Percentiles rank a stretch among this genome's conserved stretches.
These are phyloP conservation scores for Candida railenensis DNA, from an alignment of 805 yeast genomes.

Conservation along the genomic window DNA sequence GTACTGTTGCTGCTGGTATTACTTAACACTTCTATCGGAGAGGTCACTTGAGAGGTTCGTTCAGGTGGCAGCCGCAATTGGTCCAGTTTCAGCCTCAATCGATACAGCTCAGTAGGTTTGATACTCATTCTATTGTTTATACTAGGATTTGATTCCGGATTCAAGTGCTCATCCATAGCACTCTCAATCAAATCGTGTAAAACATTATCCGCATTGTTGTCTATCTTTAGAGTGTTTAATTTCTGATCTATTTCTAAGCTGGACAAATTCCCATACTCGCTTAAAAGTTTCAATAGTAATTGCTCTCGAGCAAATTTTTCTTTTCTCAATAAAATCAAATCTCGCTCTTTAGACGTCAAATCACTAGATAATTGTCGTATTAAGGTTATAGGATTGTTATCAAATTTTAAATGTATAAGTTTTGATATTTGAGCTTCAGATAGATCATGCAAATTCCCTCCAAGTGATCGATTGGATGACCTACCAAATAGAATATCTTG, in stretches of 20 bases:
- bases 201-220: constrained; percentile 17
- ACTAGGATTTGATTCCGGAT: too few species aligned
- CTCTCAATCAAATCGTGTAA: constrained; percentile 26
- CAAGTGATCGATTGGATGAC: constrained; percentile 7
- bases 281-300: constrained; percentile 27
- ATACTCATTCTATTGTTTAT: too few species aligned
- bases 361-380: constrained; percentile 50
- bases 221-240: constrained; percentile 15
- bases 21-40: not conserved
- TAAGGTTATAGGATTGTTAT: constrained; percentile 26
- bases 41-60: not conserved
- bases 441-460: constrained; percentile 19
- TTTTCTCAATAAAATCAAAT: constrained; percentile 36
- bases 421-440: constrained; percentile 18
- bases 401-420: constrained; percentile 23
- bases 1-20: not conserved
- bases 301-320: constrained; percentile 34
- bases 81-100: not conserved
- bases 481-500: constrained; percentile 1
- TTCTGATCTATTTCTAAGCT: constrained; percentile 33
- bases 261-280: constrained; percentile 35
- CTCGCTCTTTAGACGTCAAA: constrained; percentile 47
- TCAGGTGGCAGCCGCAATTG: not conserved
- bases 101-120: not conserved
- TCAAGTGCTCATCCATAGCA: constrained; percentile 16